Evolutionary conservation across 1,139 yeast genomes (phyloP).

Genomic region (Arxiozyma bovina): DNA sequence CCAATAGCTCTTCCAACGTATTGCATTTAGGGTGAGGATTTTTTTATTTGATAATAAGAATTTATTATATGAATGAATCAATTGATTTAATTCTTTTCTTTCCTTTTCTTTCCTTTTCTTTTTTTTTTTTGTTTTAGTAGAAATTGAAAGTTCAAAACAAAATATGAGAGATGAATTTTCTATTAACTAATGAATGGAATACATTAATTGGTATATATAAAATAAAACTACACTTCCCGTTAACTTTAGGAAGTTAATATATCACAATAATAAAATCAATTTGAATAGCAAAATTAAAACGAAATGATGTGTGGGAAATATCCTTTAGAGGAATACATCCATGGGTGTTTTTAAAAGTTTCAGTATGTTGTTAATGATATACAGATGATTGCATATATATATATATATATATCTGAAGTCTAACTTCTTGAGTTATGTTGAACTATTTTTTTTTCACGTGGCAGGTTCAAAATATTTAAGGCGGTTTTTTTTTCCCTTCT

Average conservation of each 20-base stretch:
- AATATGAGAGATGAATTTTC: no score
- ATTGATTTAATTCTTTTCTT: no score
- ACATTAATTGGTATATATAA: no score
- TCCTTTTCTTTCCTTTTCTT: no score
- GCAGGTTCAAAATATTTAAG: not conserved
- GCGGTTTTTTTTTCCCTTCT: no score
- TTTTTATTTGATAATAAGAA: not conserved
- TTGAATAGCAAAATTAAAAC: not conserved
- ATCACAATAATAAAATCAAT: not conserved
- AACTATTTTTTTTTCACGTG: not conserved
- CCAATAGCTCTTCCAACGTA: constrained; percentile 95
- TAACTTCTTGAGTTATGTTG: no score
- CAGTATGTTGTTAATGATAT: not conserved
- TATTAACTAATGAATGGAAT: no score
- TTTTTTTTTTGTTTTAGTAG: no score
- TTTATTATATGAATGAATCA: not conserved
- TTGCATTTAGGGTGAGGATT: constrained; percentile 57
- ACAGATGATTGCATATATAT: not conserved
- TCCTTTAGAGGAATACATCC: not conserved
- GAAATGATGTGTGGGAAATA: not conserved
- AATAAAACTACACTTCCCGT: not conserved
- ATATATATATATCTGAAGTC: no score
- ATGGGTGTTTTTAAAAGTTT: not conserved
- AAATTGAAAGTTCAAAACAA: no score
- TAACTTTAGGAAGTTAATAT: not conserved